Conservation (phyloP, 169 alveolate species). For the Plasmodium vivax region DNA sequence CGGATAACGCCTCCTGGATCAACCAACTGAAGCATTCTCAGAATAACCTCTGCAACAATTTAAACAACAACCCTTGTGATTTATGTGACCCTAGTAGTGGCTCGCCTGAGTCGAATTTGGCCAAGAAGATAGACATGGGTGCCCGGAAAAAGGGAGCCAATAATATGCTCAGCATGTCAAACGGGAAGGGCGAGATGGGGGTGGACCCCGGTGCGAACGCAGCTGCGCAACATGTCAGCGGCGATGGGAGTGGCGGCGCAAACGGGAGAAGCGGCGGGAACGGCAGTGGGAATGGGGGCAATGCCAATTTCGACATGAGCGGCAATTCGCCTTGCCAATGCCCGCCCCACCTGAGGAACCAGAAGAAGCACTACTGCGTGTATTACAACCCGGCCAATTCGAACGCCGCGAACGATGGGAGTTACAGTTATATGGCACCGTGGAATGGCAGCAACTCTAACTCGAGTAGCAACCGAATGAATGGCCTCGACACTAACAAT, state of each 20-base stretch:
- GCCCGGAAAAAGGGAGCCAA: slow-evolving; percentile 10
- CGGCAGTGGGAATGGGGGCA: not conserved
- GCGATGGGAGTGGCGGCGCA: not conserved
- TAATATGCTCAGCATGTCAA: not conserved
- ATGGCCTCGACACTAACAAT: not conserved
- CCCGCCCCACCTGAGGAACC: slow-evolving; percentile 36
- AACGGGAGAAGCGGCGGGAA: not conserved
- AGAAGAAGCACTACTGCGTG: slow-evolving; percentile 46
- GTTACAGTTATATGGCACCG: slow-evolving; percentile 14
- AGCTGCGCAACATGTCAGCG: not conserved
- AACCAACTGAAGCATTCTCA: slow-evolving; percentile 60
- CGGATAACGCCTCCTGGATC: slow-evolving; percentile 50
- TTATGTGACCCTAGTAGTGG: slow-evolving; percentile 10
- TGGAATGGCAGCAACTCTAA: not conserved
- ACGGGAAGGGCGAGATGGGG: slow-evolving; percentile 1
- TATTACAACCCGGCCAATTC: slow-evolving; percentile 13
- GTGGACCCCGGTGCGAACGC: not conserved
- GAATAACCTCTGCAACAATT: slow-evolving; percentile 25
- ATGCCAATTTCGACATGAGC: not conserved
- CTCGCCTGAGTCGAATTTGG: slow-evolving; percentile 23
- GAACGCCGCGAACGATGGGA: slow-evolving; percentile 6
- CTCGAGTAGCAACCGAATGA: slow-evolving; percentile 8
- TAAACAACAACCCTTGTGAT: slow-evolving; percentile 36
- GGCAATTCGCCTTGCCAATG: slow-evolving; percentile 14
- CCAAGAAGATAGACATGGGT: slow-evolving; percentile 18